Base-by-base conservation (phyloP, 2,329 filamentous ascomycete species). In the Arthrobotrys pseudoclavata region DNA sequence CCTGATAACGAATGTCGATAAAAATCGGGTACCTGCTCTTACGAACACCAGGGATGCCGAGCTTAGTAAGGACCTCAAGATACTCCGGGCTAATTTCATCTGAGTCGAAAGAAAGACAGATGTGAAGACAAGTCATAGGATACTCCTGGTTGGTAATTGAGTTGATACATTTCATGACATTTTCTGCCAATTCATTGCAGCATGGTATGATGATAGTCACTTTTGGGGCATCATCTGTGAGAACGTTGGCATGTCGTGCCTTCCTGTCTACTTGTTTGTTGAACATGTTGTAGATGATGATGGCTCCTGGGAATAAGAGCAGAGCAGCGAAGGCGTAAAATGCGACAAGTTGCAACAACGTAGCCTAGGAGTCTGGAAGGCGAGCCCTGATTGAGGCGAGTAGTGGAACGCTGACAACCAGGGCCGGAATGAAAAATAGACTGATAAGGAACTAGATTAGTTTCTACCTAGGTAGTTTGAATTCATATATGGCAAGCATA, bases 201-300 rank as follows among this genome's bases (percentile, higher is more conserved):
- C 94, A 96, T 3, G 95, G 96, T 94, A 98, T 97, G 74, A 98
- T 91, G 76, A 98, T 92, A 79, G 97, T 93, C 15, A 97, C 92
- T 84, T 98, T 98, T 1, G 95, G 96, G 0, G 96, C 94, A 91
- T 94, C 1, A 89, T 86, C 82, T 96, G 93, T 83, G 97, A 93
- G 62, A 97, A 87, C 0, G 93, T 89, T 92, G 89, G 83, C 96
- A 94, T 82, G 97, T 92, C 64, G 91, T 88, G 83, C 93, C 93
- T 48, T 88, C 90, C 79, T 89, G 22, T 95, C 94, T 26, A 98
- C 87, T 37, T 93, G 91, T 81, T 96, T 92, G 7, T 92, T 97
- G 70, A 97, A 92, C 4, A 97, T 88, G 82, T 96, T 92, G 82
- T 96, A 97, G 69, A 98, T 97, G 5, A 72, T 72, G 82, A 97